Base-by-base conservation (phyloP, 495 filamentous ascomycete species). In the Ramalina intermedia region DNA sequence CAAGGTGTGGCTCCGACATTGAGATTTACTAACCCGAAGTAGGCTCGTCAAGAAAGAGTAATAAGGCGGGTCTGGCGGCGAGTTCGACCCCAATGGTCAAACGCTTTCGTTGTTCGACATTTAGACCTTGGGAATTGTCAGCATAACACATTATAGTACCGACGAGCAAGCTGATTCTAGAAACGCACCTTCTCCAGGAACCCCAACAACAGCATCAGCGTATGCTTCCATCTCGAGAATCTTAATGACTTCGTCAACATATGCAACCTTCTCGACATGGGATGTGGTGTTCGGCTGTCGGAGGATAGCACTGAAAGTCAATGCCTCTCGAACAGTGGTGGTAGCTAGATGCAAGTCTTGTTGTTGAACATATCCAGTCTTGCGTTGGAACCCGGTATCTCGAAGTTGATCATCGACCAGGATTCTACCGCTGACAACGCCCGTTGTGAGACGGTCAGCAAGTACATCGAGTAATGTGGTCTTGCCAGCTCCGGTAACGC, bases 341-440 rank as follows among this genome's bases (percentile, higher is more conserved):
- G 87, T 93, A 35, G 81, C 71, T 21, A 93, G 72, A 63, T 94
- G 89, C 9, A 96, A 74, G 75, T 96, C 89, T 64, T 94, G 87
- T 61, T 95, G 90, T 57, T 96, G 86, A 20, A 91, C 90, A 56
- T 95, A 96, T 23, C 89, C 88, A 0, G 87, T 90, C 3, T 80
- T 79, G 45, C 87, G 74, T 61, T 93, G 70, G 42, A 75, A 75
- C 17, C 66, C 69, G 38, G 52, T 65, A 6, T 70, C 68, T 21
- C 73, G 58, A 7, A 66, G 64, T 60, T 62, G 66, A 42, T 73
- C 73, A 54, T 77, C 71, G 16, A 79, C 71, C 9, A 76, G 45
- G 41, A 78, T 76, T 6, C 58, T 57, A 3, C 75, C 74, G 6
- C 60, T 64, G 0, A 79, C 63, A 9, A 70, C 61, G 2, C 75